Evolutionary conservation across 179 eudicot genomes (phyloP).

Genomic region (Pouteria campechiana): DNA sequence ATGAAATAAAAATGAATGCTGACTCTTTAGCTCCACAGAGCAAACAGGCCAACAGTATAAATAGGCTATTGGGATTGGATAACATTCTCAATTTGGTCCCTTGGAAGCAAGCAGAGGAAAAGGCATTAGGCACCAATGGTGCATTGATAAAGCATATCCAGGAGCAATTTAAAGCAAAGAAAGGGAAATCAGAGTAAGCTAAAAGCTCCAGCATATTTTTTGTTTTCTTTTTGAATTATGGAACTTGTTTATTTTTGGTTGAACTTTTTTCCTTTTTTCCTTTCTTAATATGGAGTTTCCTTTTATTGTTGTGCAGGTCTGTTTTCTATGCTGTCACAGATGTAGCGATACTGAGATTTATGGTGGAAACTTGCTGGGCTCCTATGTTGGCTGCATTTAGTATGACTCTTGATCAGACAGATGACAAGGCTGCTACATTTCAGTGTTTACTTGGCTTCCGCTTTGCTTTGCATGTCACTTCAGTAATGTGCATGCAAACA

Average conservation of each 20-base stretch:
- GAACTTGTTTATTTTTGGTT: not conserved
- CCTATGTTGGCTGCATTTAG: conserved; percentile 99
- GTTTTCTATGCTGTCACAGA: conserved; percentile 64
- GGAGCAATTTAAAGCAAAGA: conserved; percentile 89
- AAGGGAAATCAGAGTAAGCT: conserved; percentile 91
- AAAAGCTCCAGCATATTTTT: not conserved
- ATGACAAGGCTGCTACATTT: conserved; percentile 76
- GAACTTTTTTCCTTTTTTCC: not conserved
- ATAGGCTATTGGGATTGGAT: conserved; percentile 86
- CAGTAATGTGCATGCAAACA: conserved; percentile 93
- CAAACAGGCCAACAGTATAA: conserved; percentile 79
- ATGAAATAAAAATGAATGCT: conserved; percentile 94
- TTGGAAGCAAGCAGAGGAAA: conserved; percentile 90
- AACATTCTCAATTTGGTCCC: conserved; percentile 85
- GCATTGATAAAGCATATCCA: conserved; percentile 83
- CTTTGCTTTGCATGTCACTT: conserved; percentile 89
- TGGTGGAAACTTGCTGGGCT: conserved; percentile 98
- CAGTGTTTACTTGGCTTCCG: conserved; percentile 88
- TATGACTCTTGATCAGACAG: conserved; percentile 96
- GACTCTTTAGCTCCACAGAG: conserved; percentile 72
- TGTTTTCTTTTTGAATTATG: not conserved
- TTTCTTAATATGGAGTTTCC: not conserved
- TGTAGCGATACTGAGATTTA: conserved; percentile 85
- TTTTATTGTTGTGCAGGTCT: conserved; percentile 39
- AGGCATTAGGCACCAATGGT: conserved; percentile 87